Evolutionary conservation across 2,329 filamentous ascomycete genomes (phyloP), one percentile per base, ranked within the genome.

Genomic region (Colletotrichum siamense): DNA sequence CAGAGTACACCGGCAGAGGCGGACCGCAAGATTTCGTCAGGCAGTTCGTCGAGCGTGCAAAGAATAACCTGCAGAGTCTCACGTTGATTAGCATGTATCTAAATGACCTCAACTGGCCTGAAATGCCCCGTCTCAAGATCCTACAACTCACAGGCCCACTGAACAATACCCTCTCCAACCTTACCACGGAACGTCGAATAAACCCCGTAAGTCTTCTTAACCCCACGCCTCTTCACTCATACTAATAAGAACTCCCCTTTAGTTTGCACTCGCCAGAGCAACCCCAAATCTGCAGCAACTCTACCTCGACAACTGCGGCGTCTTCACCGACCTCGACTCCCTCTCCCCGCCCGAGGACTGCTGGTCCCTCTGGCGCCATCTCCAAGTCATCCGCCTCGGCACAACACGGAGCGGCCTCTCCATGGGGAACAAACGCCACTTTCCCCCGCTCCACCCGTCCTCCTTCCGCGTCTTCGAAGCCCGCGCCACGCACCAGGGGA

Each of bases 341-440:
- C 69, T 73, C 26, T 61, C 44, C 8, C 73, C 73, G 32, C 73
- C 75, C 18, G 62, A 34, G 7, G 76, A 77, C 34, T 77, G 52
- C 74, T 77, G 76, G 76, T 69, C 59, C 24, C 69, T 81, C 16
- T 86, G 84, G 84, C 71, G 72, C 22, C 75, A 80, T 13, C 80
- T 86, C 39, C 81, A 82, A 65, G 81, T 78, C 2, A 72, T 86
- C 18, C 78, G 82, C 26, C 77, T 82, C 24, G 82, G 79, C 28
- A 73, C 64, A 16, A 68, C 73, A 73, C 36, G 78, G 68, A 28
- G 76, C 75, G 52, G 79, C 78, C 39, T 76, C 69, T 73, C 74
- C 32, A 66, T 69, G 59, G 73, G 69, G 52, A 65, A 73, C 57
- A 76, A 73, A 36, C 76, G 76, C 55, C 73, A 76, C 61, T 77